Base-by-base conservation (phyloP, 768 basidiomycete species). In the Calocybe indica region DNA sequence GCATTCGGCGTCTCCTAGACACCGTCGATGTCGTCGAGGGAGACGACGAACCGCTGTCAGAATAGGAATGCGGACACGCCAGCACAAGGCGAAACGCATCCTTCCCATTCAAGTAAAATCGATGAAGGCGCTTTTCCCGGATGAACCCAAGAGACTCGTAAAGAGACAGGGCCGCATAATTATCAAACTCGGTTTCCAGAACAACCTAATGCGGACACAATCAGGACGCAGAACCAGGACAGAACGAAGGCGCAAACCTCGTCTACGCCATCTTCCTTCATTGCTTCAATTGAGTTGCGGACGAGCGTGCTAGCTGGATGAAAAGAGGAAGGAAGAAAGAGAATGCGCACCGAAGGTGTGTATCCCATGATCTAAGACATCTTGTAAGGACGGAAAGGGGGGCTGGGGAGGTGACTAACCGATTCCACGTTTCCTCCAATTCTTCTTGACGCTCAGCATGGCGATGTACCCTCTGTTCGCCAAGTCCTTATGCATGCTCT, bases 21-120 rank as follows among this genome's bases (percentile, higher is more conserved):
- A 52, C 14, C 40, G 28, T 43, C n/a, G 31, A 34, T 29, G 31
- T 30, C 48, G n/a, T 55, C 50, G 14, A 57, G 42, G 31, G 59
- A 31, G 51, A 55, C 35, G 66, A 65, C 0, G 66, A 68, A 34
- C 58, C 52, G 47, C 66, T 62, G 45, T 67, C 71, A 10, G 69
- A 67, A 40, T 65, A 60, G 4, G 65, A 41, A 5, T 60, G 68
- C 8, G 81, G 75, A 5, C 88, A 65, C 30, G 77, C 67, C 39
- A 89, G 79, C 14, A 89, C 79, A 41, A 93, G 80, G 35, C 91
- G 76, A 59, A 90, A 96, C 0, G 94, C 94, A 61, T 98, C 93
- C 66, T 97, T 97, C 40, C 91, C 92, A 61, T 96, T 99, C 55
- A 98, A 79, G 59, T 99, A 98, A 68, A 98, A 99, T 1, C 96